Percentiles rank a stretch among this genome's conserved stretches.
Evolutionary conservation across 495 filamentous ascomycete genomes (phyloP).

Genomic region (Aspergillus sclerotiicarbonarius): DNA sequence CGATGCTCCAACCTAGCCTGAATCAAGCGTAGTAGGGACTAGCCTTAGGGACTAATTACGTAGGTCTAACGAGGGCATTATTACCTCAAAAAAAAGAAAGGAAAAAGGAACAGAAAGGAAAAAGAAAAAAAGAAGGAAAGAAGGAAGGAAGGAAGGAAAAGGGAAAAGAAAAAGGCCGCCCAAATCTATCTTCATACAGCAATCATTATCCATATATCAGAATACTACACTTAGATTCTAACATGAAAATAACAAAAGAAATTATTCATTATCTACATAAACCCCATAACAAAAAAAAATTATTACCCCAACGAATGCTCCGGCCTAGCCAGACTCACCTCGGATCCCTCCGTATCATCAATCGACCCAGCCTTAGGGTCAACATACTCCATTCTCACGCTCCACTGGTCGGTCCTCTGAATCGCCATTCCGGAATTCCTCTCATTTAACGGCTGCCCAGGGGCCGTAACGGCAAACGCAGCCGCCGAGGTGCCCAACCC

Average conservation of each 20-base stretch:
- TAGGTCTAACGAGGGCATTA: no score
- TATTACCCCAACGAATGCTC: neutral
- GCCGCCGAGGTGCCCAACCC: neutral
- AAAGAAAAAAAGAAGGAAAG: no score
- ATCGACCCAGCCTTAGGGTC: neutral
- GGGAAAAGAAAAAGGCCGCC: no score
- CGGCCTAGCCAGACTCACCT: neutral
- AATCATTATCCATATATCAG: no score
- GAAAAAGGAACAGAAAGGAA: no score
- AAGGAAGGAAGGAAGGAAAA: no score
- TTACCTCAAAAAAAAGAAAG: no score
- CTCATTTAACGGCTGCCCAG: neutral
- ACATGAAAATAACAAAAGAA: neutral
- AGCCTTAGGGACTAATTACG: no score
- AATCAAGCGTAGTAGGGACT: no score
- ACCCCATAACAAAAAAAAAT: neutral
- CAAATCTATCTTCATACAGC: no score
- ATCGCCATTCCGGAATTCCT: neutral
- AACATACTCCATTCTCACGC: neutral
- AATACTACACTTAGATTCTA: no score
- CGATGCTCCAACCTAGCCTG: no score
- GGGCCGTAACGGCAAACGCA: neutral
- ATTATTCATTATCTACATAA: neutral
- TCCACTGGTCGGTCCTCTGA: constrained; percentile 3
- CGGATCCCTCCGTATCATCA: neutral